phyloP scores from a whole-genome alignment of 176 grass and related monocot genomes.

The Ensete glaucum region DNA sequence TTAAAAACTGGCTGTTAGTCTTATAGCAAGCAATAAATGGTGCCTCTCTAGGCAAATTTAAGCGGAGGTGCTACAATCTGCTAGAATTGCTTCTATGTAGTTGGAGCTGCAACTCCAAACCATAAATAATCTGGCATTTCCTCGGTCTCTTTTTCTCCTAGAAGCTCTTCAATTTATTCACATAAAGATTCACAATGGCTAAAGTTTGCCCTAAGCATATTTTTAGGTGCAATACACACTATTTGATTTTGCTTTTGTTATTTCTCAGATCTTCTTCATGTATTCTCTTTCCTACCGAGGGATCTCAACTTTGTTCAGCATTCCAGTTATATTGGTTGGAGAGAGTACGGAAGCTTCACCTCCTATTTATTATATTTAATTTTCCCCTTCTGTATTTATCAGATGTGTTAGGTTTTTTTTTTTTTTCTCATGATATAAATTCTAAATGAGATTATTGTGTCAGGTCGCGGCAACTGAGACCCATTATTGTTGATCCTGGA shows the following conservation, averaged over 20 bases:
- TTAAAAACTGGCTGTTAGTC: neutral
- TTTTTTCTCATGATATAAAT: constrained; percentile 14
- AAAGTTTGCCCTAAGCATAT: neutral
- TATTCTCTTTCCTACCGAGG: constrained; percentile 80
- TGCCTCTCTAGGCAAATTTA: neutral
- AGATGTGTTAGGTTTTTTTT: constrained; percentile 5
- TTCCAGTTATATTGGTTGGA: constrained; percentile 84
- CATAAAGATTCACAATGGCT: neutral
- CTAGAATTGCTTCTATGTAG: neutral
- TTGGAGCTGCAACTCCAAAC: neutral
- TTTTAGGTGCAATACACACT: neutral
- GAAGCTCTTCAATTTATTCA: neutral
- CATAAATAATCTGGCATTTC: neutral
- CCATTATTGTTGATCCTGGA: constrained; percentile 86
- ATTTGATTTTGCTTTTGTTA: constrained; percentile 20
- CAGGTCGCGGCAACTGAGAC: constrained; percentile 66
- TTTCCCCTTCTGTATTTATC: constrained; percentile 1
- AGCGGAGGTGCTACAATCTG: neutral
- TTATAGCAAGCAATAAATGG: neutral
- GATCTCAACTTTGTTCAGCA: constrained; percentile 97
- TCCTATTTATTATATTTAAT: constrained; percentile 1
- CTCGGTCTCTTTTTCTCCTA: neutral
- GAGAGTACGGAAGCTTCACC: constrained; percentile 55
- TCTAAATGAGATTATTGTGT: constrained; percentile 21
- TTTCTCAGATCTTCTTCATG: constrained; percentile 80